Base-by-base conservation (phyloP, 352 stramenopile species). In the Aphanomyces euteiches region DNA sequence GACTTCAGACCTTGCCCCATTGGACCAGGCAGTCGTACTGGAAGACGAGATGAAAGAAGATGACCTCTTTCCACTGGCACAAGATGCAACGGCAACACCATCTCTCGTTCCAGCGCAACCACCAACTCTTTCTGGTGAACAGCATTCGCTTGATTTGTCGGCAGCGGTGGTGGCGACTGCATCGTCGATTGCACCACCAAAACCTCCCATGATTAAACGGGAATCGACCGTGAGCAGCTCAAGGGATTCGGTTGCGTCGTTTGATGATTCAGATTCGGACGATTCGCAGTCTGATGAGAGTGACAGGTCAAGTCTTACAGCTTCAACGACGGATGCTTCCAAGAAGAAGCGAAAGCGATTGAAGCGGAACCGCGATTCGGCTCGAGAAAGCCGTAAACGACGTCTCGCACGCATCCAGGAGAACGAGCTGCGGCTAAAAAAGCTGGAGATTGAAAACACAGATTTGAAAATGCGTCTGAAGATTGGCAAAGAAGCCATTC, bases 381-480 rank as follows among this genome's bases (percentile, higher is more conserved):
- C 90, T 64, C 77, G 84, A 60, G 83, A 90, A 70, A 90, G 89
- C 54, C 83, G 84, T 54, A 90, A 90, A 74, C 83, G 84, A 58
- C 89, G 89, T 63, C 85, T 83, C 73, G 85, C 89, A 73, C 80
- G 89, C 59, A 75, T 88, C 38, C 81, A 90, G 54, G 76, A 90
- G 67, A 92, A 89, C 69, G 84, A 90, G 63, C 69, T 74, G 37
- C 79, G 76, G 15, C 73, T 92, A 58, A 78, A 78, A 38, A 81
- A 80, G 38, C 74, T 92, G 5, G 84, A 92, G 60, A 79, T 82
- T 5, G 84, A 92, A 64, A 90, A 92, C 67, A 78, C 90, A 71
- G 83, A 90, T 54, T 70, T 92, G 53, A 90, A 90, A 59, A 90
- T 92, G 81, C 84, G 80, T 0, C 74, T 92, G 43, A 90, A 90